These are phyloP conservation scores for Xylariales sp. DNA, from an alignment of 2,329 filamentous ascomycete genomes.

Conservation along the genomic window DNA sequence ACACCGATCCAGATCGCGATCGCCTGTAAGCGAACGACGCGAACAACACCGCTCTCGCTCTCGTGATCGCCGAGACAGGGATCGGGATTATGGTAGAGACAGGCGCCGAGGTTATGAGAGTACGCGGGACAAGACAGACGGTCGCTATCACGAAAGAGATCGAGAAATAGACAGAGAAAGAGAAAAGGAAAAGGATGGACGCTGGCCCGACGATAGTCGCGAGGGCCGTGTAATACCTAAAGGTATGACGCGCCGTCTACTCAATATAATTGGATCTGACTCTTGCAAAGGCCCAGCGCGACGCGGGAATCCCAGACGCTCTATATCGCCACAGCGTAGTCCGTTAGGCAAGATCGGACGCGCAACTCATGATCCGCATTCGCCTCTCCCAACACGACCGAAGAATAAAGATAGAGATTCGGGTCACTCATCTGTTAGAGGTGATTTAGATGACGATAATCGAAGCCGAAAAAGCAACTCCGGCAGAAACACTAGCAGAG, in stretches of 20 bases:
- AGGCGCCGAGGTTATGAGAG: slow-evolving; percentile 39
- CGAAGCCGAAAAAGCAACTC: slow-evolving; percentile 39
- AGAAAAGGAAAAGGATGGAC: slow-evolving; percentile 23
- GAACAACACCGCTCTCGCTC: slow-evolving; percentile 51
- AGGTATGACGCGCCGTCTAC: slow-evolving; percentile 33
- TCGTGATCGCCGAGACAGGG: slow-evolving; percentile 52
- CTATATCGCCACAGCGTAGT: slow-evolving; percentile 41
- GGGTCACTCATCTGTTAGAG: slow-evolving; percentile 51
- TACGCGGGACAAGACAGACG: slow-evolving; percentile 33
- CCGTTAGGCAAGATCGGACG: slow-evolving; percentile 38
- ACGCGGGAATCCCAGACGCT: slow-evolving; percentile 42
- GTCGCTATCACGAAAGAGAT: slow-evolving; percentile 33
- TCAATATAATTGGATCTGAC: slow-evolving; percentile 25
- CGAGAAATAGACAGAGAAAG: slow-evolving; percentile 20
- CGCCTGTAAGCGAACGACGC: slow-evolving; percentile 51
- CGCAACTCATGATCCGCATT: slow-evolving; percentile 44
- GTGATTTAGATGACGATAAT: slow-evolving; percentile 51
- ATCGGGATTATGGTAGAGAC: slow-evolving; percentile 55
- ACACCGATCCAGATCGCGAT: slow-evolving; percentile 37
- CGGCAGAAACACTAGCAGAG: slow-evolving; percentile 38
- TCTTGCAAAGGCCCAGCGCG: slow-evolving; percentile 35
- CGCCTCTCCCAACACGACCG: slow-evolving; percentile 49
- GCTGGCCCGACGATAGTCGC: slow-evolving; percentile 42
- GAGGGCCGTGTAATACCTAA: slow-evolving; percentile 36
- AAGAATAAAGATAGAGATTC: slow-evolving; percentile 39